These are phyloP conservation scores for Fusarium tjaetaba DNA, from an alignment of 2,329 filamentous ascomycete genomes.

Conservation along the genomic window DNA sequence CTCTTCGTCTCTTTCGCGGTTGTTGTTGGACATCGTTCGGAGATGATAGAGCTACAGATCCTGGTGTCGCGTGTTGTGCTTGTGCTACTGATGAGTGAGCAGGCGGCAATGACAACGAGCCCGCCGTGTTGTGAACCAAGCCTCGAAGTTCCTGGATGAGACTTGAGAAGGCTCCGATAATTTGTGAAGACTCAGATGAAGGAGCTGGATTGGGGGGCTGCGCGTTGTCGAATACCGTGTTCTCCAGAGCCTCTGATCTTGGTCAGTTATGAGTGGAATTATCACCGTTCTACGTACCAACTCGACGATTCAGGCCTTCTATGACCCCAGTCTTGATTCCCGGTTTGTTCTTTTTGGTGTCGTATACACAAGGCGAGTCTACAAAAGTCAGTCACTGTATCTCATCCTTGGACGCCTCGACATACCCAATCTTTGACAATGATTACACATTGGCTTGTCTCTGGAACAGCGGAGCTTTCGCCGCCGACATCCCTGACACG, in stretches of 20 bases:
- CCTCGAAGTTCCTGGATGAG: slow-evolving; percentile 30
- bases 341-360: slow-evolving; percentile 28
- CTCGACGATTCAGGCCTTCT: slow-evolving; percentile 23
- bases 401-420: fast-evolving
- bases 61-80: slow-evolving; percentile 3
- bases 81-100: background rate
- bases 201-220: background rate
- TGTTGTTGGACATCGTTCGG: slow-evolving; percentile 1
- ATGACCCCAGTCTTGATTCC: slow-evolving; percentile 31
- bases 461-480: slow-evolving; percentile 36
- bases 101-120: background rate
- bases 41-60: background rate
- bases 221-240: slow-evolving; percentile 15
- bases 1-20: slow-evolving; percentile 26
- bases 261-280: background rate
- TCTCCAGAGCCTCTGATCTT: slow-evolving; percentile 27
- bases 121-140: slow-evolving; percentile 3
- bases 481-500: slow-evolving; percentile 37
- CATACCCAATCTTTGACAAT: slow-evolving; percentile 32
- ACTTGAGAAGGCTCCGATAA: slow-evolving; percentile 26
- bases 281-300: slow-evolving; percentile 2
- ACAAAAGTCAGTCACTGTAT: background rate
- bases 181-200: slow-evolving; percentile 15
- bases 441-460: slow-evolving; percentile 34
- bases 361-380: slow-evolving; percentile 30